These are phyloP conservation scores for Aspergillus aculeatus DNA, from an alignment of 2,329 filamentous ascomycete species.

Conservation along the genomic window DNA sequence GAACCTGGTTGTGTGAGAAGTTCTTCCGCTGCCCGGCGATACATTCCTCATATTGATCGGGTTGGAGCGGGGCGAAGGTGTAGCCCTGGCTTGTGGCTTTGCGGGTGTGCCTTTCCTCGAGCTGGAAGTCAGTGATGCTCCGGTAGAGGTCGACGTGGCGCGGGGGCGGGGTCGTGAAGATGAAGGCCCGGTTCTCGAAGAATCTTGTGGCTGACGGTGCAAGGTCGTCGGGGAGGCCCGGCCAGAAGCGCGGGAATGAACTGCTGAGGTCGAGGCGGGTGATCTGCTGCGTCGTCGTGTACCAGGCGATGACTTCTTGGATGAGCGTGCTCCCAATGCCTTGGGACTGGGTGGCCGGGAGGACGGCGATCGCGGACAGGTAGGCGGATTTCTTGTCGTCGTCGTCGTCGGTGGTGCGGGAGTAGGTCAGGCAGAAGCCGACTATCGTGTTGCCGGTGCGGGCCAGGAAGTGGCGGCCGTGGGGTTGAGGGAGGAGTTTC, in stretches of 20 bases:
- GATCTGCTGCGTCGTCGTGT: conserved; percentile 26
- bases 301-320: conserved; percentile 27
- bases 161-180: conserved; percentile 24
- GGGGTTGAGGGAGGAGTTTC: conserved; percentile 25
- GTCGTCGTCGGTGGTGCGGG: conserved; percentile 22
- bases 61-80: conserved; percentile 37
- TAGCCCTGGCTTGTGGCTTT: conserved; percentile 36
- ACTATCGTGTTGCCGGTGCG: conserved; percentile 24
- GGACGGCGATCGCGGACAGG: conserved; percentile 41
- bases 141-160: conserved; percentile 43
- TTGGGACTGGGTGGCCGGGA: conserved; percentile 33
- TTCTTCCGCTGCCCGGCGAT: conserved; percentile 41
- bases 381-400: conserved; percentile 25
- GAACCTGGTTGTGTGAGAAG: conserved; percentile 38
- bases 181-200: conserved; percentile 44
- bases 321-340: conserved; percentile 43
- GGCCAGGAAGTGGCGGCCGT: conserved; percentile 39
- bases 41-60: conserved; percentile 41
- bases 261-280: conserved; percentile 28
- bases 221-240: conserved; percentile 44
- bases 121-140: conserved; percentile 37
- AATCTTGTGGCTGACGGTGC: conserved; percentile 37
- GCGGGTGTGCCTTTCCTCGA: conserved; percentile 36
- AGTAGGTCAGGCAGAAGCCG: conserved; percentile 42
- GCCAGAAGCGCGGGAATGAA: conserved; percentile 48